Base-by-base conservation (phyloP, 2,329 filamentous ascomycete species). In the Colletotrichum sp. region DNA sequence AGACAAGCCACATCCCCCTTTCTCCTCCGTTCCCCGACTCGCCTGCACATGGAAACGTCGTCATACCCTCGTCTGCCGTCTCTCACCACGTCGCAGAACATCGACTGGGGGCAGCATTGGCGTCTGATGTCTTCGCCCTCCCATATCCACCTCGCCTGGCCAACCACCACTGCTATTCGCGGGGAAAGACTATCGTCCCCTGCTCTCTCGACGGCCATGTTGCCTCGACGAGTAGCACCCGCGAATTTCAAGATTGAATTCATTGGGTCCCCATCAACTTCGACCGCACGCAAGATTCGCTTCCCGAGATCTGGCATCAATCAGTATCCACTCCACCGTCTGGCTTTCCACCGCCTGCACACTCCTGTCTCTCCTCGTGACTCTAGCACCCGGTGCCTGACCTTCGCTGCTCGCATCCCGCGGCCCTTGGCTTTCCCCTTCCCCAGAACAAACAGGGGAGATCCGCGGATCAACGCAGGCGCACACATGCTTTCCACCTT, bases 51-150 rank as follows among this genome's bases (percentile, higher is more conserved):
- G 18, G 21, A 48, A 14, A 43, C 24, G 24, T 52, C 36, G 61
- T 72, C 67, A 34, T 48, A n/a, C 39, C 67, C 16, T 59, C 48
- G 34, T 43, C 52, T n/a, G 16, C 32, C 55, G 18, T 73, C 43
- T 43, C 43, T 75, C 55, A 65, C 57, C 34, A 24, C 60, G 71
- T 73, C 57, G 32, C 61, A 60, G 57, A 32, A 65, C 61, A 28
- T 39, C n/a, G 21, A 55, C 67, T 9, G 69, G 69, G 61, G 43
- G 9, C 26, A 61, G 59, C 70, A 28, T 65, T 69, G 70, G 74
- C 74, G 36, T 76, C 74, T 74, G 74, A 74, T 74, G 26, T 74
- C 34, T 12, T 68, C 32, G 57, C n/a, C 16, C 28, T 39, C 32
- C 24, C 26, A 24, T 26, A 7, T n/a, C 68, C 71, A 34, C 52